Evolutionary conservation across 805 yeast species (phyloP).

Genomic region (Maudiozyma barnettii): DNA sequence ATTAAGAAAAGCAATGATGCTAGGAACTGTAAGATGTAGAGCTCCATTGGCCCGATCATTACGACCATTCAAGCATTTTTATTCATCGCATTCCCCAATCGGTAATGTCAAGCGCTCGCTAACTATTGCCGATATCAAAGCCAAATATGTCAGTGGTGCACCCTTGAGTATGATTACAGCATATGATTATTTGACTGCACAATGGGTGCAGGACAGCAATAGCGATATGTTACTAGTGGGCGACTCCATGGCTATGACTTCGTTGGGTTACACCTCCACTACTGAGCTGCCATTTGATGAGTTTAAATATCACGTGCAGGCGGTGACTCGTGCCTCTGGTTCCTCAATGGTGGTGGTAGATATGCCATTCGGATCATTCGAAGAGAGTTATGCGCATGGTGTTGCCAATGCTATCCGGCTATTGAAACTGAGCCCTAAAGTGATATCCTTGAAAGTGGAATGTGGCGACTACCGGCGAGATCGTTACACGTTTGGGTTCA

Average conservation of each 20-base stretch:
- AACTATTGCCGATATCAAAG: constrained; percentile 32
- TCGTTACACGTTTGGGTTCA: constrained; percentile 42
- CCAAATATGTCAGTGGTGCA: constrained; percentile 24
- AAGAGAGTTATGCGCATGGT: constrained; percentile 54
- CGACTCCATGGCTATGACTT: constrained; percentile 88
- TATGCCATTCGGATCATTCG: constrained; percentile 83
- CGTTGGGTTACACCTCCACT: constrained; percentile 72
- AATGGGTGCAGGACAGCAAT: constrained; percentile 54
- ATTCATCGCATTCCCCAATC: too few species aligned
- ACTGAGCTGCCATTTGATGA: constrained; percentile 71
- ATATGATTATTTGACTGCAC: constrained; percentile 73
- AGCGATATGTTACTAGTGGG: constrained; percentile 75
- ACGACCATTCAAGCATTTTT: too few species aligned
- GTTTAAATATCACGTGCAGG: constrained; percentile 62
- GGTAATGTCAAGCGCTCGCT: too few species aligned
- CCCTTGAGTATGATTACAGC: constrained; percentile 66
- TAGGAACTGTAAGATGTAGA: too few species aligned
- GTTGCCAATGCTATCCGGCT: constrained; percentile 54
- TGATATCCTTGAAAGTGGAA: constrained; percentile 51
- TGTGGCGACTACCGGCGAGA: constrained; percentile 43
- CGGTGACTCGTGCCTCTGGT: constrained; percentile 65
- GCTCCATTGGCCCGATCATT: too few species aligned
- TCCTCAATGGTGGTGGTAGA: constrained; percentile 70
- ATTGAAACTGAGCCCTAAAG: constrained; percentile 22
- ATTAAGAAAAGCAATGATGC: too few species aligned